Base-by-base conservation (phyloP, 345 rosid genomes). In the Eucalyptus sp. region DNA sequence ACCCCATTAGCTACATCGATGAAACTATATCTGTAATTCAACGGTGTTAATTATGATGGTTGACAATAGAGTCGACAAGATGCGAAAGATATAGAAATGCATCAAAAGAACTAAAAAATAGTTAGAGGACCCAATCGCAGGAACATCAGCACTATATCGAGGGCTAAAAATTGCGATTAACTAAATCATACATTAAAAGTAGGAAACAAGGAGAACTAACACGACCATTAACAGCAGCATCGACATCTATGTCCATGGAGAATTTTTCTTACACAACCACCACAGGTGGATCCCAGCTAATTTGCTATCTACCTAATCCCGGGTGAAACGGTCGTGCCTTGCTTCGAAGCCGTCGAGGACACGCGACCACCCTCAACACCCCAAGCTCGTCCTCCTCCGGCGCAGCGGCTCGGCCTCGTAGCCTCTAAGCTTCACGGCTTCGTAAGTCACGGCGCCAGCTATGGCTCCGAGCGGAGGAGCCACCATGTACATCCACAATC, bases 381-480 rank as follows among this genome's bases (percentile, higher is more conserved):
- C 16, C 25, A 37, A 71, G 83, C 46, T 71, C 44, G 13, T 71
- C 90, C 99, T 94, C 88, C 89, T 95, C 91, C 88, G 93, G 84
- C 95, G 95, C 9, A 96, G 95, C 13, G 94, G 93, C 87, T 94
- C 94, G 2, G 50, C 91, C 89, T 90, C 95, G 2, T 87, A 93
- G 5, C 93, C 97, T 16, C 90, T 89, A 89, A 96, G 96, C 96
- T 97, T 96, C 58, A 97, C 98, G 48, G 86, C 84, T 5, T 96
- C 93, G 93, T 97, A 96, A 22, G 93, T 94, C 37, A 89, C 95
- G 13, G 97, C 97, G 46, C 99, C 99, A 9, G 93, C 90, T 44
- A 97, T 12, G 12, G 96, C 99, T 50, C 99, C 99, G 2, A 97
- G 94, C n/a, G 95, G 95, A 11, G 99, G 99, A 7, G 99, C 99